A percentile compares a stretch with the other conserved stretches of the same genome.
These are phyloP conservation scores for Cladorrhinum sp. DNA, from an alignment of 2,329 filamentous ascomycete genomes.

Conservation along the genomic window DNA sequence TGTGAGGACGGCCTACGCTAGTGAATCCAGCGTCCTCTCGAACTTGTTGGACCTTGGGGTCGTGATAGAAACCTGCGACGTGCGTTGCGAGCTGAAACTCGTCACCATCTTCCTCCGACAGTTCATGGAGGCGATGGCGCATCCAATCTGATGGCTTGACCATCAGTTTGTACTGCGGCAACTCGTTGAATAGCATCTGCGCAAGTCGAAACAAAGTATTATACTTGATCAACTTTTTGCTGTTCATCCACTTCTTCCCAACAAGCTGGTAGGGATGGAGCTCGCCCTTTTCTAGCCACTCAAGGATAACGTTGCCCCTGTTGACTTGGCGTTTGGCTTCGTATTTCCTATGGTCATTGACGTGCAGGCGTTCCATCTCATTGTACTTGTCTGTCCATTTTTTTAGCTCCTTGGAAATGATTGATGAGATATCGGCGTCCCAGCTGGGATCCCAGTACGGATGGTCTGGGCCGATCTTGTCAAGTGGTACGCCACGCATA, in stretches of 20 bases:
- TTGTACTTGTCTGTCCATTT: constrained; percentile 46
- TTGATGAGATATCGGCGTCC: constrained; percentile 30
- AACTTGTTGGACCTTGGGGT: constrained; percentile 48
- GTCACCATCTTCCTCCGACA: constrained; percentile 42
- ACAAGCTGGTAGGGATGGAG: constrained; percentile 58
- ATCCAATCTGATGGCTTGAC: constrained; percentile 55
- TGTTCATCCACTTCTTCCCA: constrained; percentile 48
- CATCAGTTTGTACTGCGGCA: constrained; percentile 52
- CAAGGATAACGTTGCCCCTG: constrained; percentile 50
- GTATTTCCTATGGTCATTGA: constrained; percentile 38
- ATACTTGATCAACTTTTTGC: constrained; percentile 45
- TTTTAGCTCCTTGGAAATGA: constrained; percentile 40
- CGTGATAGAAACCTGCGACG: constrained; percentile 55
- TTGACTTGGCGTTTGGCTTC: constrained; percentile 56
- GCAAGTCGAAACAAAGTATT: constrained; percentile 56
- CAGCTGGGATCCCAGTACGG: constrained; percentile 57
- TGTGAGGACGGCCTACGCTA: constrained; percentile 54
- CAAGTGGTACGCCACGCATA: constrained; percentile 51
- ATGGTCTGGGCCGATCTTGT: constrained; percentile 48
- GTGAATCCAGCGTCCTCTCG: constrained; percentile 53
- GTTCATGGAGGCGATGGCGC: constrained; percentile 54
- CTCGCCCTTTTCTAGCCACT: constrained; percentile 49
- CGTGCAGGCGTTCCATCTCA: background rate
- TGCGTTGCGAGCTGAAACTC: constrained; percentile 51
- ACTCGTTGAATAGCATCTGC: constrained; percentile 48